These are phyloP conservation scores for Fraxinus nigra DNA, from an alignment of 305 asterid genomes.

Conservation along the genomic window DNA sequence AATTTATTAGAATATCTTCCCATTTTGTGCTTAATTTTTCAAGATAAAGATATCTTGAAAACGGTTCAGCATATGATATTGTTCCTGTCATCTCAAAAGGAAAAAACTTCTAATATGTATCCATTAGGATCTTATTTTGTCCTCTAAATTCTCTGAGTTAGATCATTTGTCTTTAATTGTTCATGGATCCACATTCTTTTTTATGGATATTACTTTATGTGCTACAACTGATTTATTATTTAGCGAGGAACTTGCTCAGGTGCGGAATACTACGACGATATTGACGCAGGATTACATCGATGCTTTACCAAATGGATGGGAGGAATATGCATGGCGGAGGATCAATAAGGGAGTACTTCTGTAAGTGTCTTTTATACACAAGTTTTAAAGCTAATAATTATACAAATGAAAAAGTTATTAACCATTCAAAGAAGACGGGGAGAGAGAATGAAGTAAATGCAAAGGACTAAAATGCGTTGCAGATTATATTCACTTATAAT, in stretches of 20 bases:
- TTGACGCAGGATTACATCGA: conserved; percentile 90
- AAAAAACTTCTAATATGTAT: not conserved
- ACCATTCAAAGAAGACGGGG: not conserved
- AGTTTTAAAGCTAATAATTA: not conserved
- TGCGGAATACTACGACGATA: conserved; percentile 87
- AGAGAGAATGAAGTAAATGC: not conserved
- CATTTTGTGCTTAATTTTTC: conserved; percentile 3
- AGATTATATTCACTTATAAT: not conserved
- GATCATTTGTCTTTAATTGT: not conserved
- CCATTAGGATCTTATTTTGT: conserved; percentile 5
- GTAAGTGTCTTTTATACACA: conserved; percentile 43
- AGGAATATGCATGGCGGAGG: conserved; percentile 95
- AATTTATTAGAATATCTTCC: conserved; percentile 5
- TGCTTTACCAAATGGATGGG: conserved; percentile 97
- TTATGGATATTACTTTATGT: conserved; percentile 27
- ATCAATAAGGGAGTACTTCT: conserved; percentile 82
- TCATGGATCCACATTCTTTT: conserved; percentile 1
- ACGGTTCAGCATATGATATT: conserved; percentile 1
- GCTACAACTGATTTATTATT: conserved; percentile 57
- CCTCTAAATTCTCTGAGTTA: not conserved
- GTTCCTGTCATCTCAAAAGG: not conserved
- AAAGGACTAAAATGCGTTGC: not conserved
- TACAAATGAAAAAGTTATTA: not conserved
- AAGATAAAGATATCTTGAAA: not conserved
- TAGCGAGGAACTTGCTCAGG: conserved; percentile 85